phyloP scores from a whole-genome alignment of 2,329 filamentous ascomycete genomes.

The Dissoconium aciculare region DNA sequence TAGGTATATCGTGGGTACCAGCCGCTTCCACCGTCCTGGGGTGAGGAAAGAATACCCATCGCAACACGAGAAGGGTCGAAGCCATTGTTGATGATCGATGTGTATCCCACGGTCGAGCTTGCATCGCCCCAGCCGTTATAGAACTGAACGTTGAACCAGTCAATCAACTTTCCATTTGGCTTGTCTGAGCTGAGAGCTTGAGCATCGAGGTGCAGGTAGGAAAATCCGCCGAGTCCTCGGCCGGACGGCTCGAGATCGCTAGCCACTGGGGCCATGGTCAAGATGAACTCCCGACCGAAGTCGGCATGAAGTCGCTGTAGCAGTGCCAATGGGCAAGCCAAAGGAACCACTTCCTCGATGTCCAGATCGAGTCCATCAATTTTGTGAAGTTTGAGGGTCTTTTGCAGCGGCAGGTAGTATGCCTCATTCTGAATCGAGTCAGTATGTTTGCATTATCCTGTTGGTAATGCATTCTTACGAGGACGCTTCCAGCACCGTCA shows the following conservation, averaged over 20 bases:
- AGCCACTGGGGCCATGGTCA: conserved; percentile 22
- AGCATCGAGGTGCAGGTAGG: conserved; percentile 12
- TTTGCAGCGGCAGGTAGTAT: conserved; percentile 17
- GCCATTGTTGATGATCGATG: conserved; percentile 15
- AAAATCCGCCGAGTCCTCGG: conserved; percentile 15
- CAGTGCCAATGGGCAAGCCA: conserved; percentile 15
- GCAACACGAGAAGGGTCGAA: conserved; percentile 14
- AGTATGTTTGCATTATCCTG: background rate
- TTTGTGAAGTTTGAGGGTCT: conserved; percentile 15
- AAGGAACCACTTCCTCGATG: conserved; percentile 18
- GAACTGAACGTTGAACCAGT: conserved; percentile 21
- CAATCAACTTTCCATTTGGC: conserved; percentile 17
- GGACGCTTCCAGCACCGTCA: conserved; percentile 4
- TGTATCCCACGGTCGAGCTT: conserved; percentile 13
- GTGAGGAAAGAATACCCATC: conserved; percentile 16
- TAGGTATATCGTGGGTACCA: conserved; percentile 13
- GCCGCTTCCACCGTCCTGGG: conserved; percentile 16
- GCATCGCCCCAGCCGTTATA: conserved; percentile 21
- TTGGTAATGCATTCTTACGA: background rate
- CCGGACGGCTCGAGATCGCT: conserved; percentile 12
- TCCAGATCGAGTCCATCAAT: conserved; percentile 21
- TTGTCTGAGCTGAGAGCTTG: conserved; percentile 11
- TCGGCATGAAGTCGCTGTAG: conserved; percentile 16
- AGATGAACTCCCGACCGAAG: conserved; percentile 18
- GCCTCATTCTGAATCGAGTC: conserved; percentile 10